Evolutionary conservation across 768 basidiomycete species (phyloP).

Genomic region (Pleurotus salmoneostramineus): DNA sequence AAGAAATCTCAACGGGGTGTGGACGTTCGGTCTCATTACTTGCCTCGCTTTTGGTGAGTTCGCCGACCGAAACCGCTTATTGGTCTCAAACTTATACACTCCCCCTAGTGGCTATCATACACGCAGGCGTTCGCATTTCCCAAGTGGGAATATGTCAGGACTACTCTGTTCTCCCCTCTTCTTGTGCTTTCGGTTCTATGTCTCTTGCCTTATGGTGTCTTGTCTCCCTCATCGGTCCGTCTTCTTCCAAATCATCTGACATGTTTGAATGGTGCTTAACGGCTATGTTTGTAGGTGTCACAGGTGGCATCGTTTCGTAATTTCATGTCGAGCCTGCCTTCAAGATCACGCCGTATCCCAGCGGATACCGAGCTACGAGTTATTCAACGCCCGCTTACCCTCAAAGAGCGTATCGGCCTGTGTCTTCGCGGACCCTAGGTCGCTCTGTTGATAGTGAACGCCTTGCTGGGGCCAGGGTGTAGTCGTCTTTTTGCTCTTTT

Average conservation of each 20-base stretch:
- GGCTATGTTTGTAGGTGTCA: not conserved
- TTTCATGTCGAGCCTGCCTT: slow-evolving; percentile 3
- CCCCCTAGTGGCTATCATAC: not conserved
- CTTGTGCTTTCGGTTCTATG: not conserved
- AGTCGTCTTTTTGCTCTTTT: not conserved
- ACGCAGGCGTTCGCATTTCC: not conserved
- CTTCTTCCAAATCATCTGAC: not conserved
- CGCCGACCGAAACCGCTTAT: no score
- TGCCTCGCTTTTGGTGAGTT: slow-evolving; percentile 3
- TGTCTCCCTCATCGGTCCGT: not conserved
- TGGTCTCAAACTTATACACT: not conserved
- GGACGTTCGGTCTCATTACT: not conserved
- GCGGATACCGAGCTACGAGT: not conserved
- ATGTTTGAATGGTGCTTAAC: not conserved
- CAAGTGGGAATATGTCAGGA: not conserved
- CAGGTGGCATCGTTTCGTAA: not conserved
- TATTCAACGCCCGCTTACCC: not conserved
- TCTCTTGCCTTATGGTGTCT: slow-evolving; percentile 1
- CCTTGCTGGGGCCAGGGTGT: not conserved
- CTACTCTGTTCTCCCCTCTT: not conserved
- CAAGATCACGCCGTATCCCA: slow-evolving; percentile 7
- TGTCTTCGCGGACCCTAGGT: not conserved
- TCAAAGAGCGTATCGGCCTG: not conserved
- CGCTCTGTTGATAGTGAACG: not conserved
- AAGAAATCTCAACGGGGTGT: not conserved